phyloP scores from a whole-genome alignment of 1,284 basidiomycete species.

The Melampsora abietis-canadensis region DNA sequence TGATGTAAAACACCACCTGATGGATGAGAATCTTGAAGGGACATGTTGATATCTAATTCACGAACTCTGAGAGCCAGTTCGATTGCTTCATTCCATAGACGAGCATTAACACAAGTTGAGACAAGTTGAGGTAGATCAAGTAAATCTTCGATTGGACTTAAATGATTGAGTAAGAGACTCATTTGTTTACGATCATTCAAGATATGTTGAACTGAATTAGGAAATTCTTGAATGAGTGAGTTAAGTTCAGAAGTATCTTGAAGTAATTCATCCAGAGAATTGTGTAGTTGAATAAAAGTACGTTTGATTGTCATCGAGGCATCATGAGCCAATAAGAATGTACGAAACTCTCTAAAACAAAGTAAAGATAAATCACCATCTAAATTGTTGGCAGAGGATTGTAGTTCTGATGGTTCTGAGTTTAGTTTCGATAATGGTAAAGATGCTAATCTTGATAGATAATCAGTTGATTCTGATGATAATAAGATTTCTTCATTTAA shows the following conservation, averaged over 20 bases:
- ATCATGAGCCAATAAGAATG: slow-evolving; percentile 10
- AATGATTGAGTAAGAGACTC: background rate
- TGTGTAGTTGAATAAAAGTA: background rate
- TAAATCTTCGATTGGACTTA: slow-evolving; percentile 13
- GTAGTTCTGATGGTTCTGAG: slow-evolving; percentile 2
- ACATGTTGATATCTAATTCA: background rate
- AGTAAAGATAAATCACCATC: slow-evolving; percentile 13
- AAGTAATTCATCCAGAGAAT: background rate
- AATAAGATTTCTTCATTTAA: background rate
- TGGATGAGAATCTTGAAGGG: background rate
- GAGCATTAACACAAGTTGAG: slow-evolving; percentile 3
- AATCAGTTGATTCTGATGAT: background rate
- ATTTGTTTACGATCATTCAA: slow-evolving; percentile 12
- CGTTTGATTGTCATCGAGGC: background rate
- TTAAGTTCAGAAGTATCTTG: background rate
- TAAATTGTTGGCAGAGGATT: background rate
- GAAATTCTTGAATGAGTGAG: background rate
- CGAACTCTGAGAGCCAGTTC: slow-evolving; percentile 12
- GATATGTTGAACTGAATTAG: background rate
- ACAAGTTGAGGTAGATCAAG: slow-evolving; percentile 17
- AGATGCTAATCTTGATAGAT: background rate
- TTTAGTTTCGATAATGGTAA: background rate
- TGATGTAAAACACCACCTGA: slow-evolving; percentile 1
- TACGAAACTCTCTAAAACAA: slow-evolving; percentile 2
- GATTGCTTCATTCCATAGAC: slow-evolving; percentile 26